Evolutionary conservation across 257 asterid genomes (phyloP), one percentile per base, ranked within the genome.

Genomic region (Ajuga chamaepitys): DNA sequence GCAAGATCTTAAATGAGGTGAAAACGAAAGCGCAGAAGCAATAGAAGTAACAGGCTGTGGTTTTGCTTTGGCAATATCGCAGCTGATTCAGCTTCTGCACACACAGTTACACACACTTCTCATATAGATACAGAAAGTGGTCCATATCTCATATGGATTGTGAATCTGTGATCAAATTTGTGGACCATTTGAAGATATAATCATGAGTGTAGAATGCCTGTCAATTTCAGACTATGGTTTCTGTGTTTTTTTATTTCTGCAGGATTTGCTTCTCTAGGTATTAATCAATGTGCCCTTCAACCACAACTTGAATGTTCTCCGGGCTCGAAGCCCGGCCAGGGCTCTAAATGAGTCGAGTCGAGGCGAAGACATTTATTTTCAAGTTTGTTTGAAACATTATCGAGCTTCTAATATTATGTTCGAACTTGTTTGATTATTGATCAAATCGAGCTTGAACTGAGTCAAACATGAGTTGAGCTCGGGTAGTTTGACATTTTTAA

Each of bases 111-210:
- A 8, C n/a, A 65, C 58, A 52, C 12, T 62, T 44, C 21, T 44
- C 55, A 7, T 42, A 11, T 30, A 16, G 1, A 9, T 37, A 18
- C 40, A 51, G 10, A 62, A 47, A 48, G 81, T 77, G 78, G 81
- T 68, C 78, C 81, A 72, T 34, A 16, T 7, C 22, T 53, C 18
- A 38, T 26, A 28, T 30, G 20, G 30, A 48, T n/a, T 7, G 61
- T 46, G 32, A 20, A 54, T 65, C 45, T 66, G 74, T 70, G 58
- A 66, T 30, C 57, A 74, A 54, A 54, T 14, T 35, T 26, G 72
- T 64, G 80, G 75, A 64, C 80, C 80, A 76, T 70, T 53, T 58
- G 67, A 60, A 56, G 58, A 53, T 16, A 28, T 45, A 67, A 53
- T 14, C 18, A 60, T 53, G 61, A 72, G 14, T 21, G 56, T 41